These are phyloP conservation scores for Yarrowia galli DNA, from an alignment of 1,139 yeast genomes.

Conservation along the genomic window DNA sequence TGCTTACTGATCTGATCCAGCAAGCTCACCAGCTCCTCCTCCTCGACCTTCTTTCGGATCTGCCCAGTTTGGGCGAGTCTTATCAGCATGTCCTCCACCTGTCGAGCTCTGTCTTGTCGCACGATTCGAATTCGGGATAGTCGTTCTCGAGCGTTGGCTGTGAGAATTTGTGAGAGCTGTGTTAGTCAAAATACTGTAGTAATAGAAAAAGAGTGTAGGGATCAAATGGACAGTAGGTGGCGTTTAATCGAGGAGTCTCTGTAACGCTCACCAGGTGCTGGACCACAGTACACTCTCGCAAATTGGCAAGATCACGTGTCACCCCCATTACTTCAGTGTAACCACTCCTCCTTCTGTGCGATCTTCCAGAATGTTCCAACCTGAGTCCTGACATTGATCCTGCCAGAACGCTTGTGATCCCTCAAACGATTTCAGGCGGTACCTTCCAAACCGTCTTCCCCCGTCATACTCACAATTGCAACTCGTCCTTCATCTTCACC, in stretches of 20 bases:
- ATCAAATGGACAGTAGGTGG: neutral
- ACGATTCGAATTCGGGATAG: constrained; percentile 87
- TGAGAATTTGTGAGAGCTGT: constrained; percentile 70
- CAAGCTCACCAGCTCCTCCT: constrained; percentile 80
- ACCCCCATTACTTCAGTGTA: too few relatives aligned
- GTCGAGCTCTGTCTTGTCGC: constrained; percentile 86
- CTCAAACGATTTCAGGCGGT: neutral
- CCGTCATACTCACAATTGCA: constrained; percentile 46
- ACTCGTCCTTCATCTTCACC: constrained; percentile 51
- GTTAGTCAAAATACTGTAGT: too few relatives aligned
- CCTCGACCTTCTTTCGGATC: constrained; percentile 72
- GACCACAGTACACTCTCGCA: too few relatives aligned
- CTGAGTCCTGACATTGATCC: too few relatives aligned
- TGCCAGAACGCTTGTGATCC: too few relatives aligned
- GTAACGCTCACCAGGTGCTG: too few relatives aligned
- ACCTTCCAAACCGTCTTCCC: neutral
- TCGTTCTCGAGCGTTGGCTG: constrained; percentile 86
- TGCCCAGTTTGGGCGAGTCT: constrained; percentile 83
- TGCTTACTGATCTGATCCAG: constrained; percentile 85
- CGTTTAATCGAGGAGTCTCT: too few relatives aligned
- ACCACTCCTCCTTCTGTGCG: too few relatives aligned
- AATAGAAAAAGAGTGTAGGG: too few relatives aligned
- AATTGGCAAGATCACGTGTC: too few relatives aligned
- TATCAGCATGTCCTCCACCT: constrained; percentile 84
- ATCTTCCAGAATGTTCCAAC: neutral